A percentile compares a stretch with the other conserved stretches of the same genome.
phyloP scores from a whole-genome alignment of 352 stramenopile species.

The Plasmopara muralis region DNA sequence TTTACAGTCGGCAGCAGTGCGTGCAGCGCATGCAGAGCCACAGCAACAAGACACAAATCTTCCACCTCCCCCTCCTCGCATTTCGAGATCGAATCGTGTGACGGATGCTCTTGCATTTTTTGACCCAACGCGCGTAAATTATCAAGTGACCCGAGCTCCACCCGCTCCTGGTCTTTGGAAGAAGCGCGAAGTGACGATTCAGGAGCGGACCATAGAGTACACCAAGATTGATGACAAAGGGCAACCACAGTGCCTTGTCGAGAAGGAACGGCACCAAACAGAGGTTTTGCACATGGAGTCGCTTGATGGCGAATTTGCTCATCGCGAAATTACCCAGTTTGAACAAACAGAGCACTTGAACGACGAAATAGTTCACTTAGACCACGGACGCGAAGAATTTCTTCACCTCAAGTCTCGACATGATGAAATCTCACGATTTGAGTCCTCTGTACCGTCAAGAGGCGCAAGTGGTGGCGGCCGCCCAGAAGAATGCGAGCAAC shows the following conservation, averaged over 20 bases:
- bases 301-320: slow-evolving; percentile 65
- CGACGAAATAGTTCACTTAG: slow-evolving; percentile 74
- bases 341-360: slow-evolving; percentile 79
- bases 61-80: slow-evolving; percentile 17
- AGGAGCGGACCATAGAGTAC: slow-evolving; percentile 83
- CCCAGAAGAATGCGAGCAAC: slow-evolving; percentile 67
- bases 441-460: slow-evolving; percentile 50
- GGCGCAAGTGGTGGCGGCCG: slow-evolving; percentile 14
- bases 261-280: slow-evolving; percentile 79
- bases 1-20: slow-evolving; percentile 46
- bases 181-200: slow-evolving; percentile 82
- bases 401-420: slow-evolving; percentile 76
- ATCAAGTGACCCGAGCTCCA: slow-evolving; percentile 35
- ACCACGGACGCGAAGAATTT: slow-evolving; percentile 75
- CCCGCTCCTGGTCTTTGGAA: slow-evolving; percentile 75
- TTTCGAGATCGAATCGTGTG: neutral
- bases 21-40: slow-evolving; percentile 42
- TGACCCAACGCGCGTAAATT: slow-evolving; percentile 29
- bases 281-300: slow-evolving; percentile 85
- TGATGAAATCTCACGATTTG: slow-evolving; percentile 81
- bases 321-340: slow-evolving; percentile 83
- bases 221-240: slow-evolving; percentile 84
- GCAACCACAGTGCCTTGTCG: slow-evolving; percentile 61
- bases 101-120: slow-evolving; percentile 37
- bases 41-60: slow-evolving; percentile 17